phyloP scores from a whole-genome alignment of 83 land plant genomes.

The Picea mariana region DNA sequence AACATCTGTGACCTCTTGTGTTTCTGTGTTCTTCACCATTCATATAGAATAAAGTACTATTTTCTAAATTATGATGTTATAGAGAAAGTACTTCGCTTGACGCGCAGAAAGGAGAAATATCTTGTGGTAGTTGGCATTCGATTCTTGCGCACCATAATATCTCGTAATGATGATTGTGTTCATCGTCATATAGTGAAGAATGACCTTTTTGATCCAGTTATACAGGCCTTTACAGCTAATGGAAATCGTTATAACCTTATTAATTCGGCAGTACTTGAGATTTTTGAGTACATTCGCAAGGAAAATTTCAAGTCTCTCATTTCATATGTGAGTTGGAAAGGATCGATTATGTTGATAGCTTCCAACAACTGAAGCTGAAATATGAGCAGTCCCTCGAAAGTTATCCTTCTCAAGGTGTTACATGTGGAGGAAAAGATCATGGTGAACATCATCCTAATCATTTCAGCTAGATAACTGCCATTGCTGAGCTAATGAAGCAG shows the following conservation, averaged over 20 bases:
- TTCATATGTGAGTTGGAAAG: not conserved
- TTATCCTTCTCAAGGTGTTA: not conserved
- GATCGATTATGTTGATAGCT: not conserved
- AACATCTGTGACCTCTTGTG: slow-evolving; percentile 92
- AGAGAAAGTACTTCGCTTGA: slow-evolving; percentile 74
- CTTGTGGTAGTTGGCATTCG: slow-evolving; percentile 92
- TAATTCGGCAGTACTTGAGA: slow-evolving; percentile 86
- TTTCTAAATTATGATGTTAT: slow-evolving; percentile 79
- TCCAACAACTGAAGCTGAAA: not conserved
- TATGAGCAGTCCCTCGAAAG: not conserved
- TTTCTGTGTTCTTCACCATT: slow-evolving; percentile 90
- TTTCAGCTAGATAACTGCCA: not conserved
- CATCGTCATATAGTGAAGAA: slow-evolving; percentile 70
- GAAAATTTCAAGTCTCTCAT: slow-evolving; percentile 4
- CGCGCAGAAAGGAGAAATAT: slow-evolving; percentile 75
- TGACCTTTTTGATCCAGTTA: slow-evolving; percentile 77
- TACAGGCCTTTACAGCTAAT: slow-evolving; percentile 82
- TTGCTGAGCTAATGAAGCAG: not conserved
- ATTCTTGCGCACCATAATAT: slow-evolving; percentile 77
- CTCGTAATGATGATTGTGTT: slow-evolving; percentile 83
- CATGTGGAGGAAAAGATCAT: slow-evolving; percentile 1
- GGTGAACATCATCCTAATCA: not conserved
- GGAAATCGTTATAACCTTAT: slow-evolving; percentile 92
- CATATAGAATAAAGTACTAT: slow-evolving; percentile 84
- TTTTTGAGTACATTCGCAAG: slow-evolving; percentile 62